Base-by-base conservation (phyloP, 257 asterid species). In the Jacaranda copaia region DNA sequence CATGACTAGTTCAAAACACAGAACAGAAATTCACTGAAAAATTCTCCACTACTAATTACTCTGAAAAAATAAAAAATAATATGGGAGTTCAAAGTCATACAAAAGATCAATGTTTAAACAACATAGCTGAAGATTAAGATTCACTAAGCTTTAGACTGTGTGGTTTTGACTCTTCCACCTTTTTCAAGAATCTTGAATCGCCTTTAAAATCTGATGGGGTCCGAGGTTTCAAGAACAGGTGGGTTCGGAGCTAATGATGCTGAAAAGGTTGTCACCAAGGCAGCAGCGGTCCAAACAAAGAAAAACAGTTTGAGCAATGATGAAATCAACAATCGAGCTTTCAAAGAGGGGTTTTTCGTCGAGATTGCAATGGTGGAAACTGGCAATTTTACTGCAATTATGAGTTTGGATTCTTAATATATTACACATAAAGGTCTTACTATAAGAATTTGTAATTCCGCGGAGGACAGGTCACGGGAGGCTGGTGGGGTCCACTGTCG, bases 301-400 rank as follows among this genome's bases (percentile, higher is more conserved):
- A 51, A 2, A 43, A 11, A 39, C 14, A 42, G n/a, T n/a, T 25
- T 25, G 32, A 38, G 11, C 18, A 65, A 66, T 46, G 58, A 55
- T 72, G 63, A 18, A 60, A 61, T 57, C 10, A 73, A 49, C 45
- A 61, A 66, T 73, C 76, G 65, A 66, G 59, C 19, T 81, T 65
- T 69, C 60, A 51, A 68, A 52, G 67, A 46, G 45, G 59, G 38
- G 40, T 38, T 20, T 18, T 42, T 35, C 76, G 72, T 65, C 77
- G 71, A 43, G 76, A 79, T 56, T 56, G 45, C 40, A 60, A 52
- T 49, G 73, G 32, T 49, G 74, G 69, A 73, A 73, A 82, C 57
- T 66, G 79, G 76, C 85, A 58, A 68, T 64, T 72, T 5, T 48
- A 32, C 74, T 71, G 62, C 73, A 72, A 77, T 65, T 81, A 66